A percentile compares a stretch with the other conserved stretches of the same genome.
Evolutionary conservation across 331 rosid species (phyloP).

Genomic region (Arachis monticola): DNA sequence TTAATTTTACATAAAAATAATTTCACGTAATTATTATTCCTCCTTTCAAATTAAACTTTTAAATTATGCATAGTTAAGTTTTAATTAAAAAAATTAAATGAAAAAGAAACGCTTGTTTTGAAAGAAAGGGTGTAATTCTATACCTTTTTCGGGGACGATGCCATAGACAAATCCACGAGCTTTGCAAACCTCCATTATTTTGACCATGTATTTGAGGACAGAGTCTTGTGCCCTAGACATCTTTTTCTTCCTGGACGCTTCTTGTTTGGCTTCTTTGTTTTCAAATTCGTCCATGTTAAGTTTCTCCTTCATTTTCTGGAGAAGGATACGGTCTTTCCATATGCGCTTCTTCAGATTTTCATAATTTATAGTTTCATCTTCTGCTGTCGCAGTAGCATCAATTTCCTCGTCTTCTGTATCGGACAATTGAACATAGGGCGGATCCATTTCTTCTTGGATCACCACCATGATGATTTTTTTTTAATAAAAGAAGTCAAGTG

Average conservation of each 20-base stretch:
- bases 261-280: slow-evolving; percentile 47
- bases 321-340: slow-evolving; percentile 59
- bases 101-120: too few relatives aligned
- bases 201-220: slow-evolving; percentile 85
- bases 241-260: slow-evolving; percentile 92
- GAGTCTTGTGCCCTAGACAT: slow-evolving; percentile 97
- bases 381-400: neutral
- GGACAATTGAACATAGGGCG: neutral
- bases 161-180: slow-evolving; percentile 97
- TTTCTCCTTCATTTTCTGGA: slow-evolving; percentile 51
- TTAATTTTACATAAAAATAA: too few relatives aligned
- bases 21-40: too few relatives aligned
- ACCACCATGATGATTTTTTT: slow-evolving; percentile 36
- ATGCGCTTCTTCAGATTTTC: slow-evolving; percentile 62
- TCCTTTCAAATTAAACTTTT: too few relatives aligned
- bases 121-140: too few relatives aligned
- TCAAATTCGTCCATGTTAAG: slow-evolving; percentile 27
- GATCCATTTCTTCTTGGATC: slow-evolving; percentile 22
- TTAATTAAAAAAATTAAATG: too few relatives aligned
- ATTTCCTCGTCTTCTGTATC: neutral
- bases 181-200: slow-evolving; percentile 94
- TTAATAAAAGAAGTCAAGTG: too few relatives aligned
- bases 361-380: slow-evolving; percentile 46
- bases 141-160: slow-evolving; percentile 78
- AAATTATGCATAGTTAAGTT: too few relatives aligned